Conservation (phyloP, 257 asterid species). For the Capsicum pubescens region DNA sequence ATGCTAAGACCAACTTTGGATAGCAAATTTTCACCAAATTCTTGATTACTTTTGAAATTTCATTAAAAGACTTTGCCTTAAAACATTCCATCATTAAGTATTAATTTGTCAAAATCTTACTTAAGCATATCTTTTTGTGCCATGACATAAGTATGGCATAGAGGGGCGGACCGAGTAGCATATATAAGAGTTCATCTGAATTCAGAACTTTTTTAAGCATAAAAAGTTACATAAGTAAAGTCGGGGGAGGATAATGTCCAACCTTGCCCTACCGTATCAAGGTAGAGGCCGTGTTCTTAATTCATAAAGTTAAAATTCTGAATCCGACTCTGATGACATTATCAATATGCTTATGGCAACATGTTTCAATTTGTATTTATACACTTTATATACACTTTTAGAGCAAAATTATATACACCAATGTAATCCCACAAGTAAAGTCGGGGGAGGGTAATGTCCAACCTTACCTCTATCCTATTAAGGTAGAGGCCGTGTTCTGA, state of each 20-base stretch:
- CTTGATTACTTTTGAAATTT: neutral
- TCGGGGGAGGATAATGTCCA: neutral
- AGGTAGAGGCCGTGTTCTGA: too few species aligned
- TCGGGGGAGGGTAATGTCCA: too few species aligned
- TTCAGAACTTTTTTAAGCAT: too few species aligned
- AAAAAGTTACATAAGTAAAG: neutral
- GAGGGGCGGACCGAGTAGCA: too few species aligned
- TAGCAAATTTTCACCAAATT: neutral
- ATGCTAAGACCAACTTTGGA: neutral
- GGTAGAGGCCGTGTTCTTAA: neutral
- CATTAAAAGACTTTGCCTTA: neutral
- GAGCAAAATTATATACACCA: too few species aligned
- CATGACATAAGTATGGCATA: neutral
- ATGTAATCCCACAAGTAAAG: too few species aligned
- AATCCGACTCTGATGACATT: neutral
- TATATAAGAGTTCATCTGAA: neutral
- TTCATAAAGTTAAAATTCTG: neutral
- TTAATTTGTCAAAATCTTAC: neutral
- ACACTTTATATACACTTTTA: too few species aligned
- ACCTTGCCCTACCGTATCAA: neutral
- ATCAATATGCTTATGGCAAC: neutral
- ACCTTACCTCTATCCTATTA: too few species aligned
- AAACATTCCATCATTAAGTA: neutral
- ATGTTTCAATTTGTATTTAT: neutral
- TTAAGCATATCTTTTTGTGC: neutral